Base-by-base conservation (phyloP, 1,139 yeast species). In the Hyphopichia buzzinii region DNA sequence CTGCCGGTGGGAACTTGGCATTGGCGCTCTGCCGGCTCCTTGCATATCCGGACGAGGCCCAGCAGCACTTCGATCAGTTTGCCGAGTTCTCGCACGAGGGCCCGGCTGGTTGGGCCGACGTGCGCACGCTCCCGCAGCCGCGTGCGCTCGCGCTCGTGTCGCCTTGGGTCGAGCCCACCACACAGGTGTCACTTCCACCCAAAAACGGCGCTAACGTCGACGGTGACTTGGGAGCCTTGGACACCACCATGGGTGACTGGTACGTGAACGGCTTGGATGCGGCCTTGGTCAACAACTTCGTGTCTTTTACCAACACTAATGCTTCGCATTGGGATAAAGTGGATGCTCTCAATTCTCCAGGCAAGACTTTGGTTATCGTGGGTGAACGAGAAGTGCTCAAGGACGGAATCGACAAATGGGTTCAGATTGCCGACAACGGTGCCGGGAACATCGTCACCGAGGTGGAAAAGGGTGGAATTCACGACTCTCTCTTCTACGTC, bases 1-100 rank as follows among this genome's bases (percentile, higher is more conserved):
- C 78, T 3, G 72, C 74, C 21, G 79, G 79, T 11, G 73, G 60
- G 3, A 72, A 72, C 46, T 50, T 71, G 44, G 54, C 62, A 6
- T 42, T 65, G 13, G 55, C 63, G 4, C 30, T 68, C 12, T 47
- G 59, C n/a, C 57, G 72, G 37, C 62, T 55, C 38, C 46, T 59
- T 26, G 59, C 64, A n/a, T 54, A 60, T 35, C 62, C 67, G 1
- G 62, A 61, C 26, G 62, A 62, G 39, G 52, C 60, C 2, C 35
- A 42, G 13, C 36, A 35, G 12, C 57, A 53, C 15, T 56, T 58
- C 33, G 32, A 41, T 4, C 40, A 41, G 11, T 57, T 43, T 36
- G 44, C 49, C 3, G 40, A 52, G 19, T 61, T 58, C 31, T 50
- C 49, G 29, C 51, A 54, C 27, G n/a, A 26, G 14, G 8, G n/a